A percentile compares a stretch with the other conserved stretches of the same genome.
Conservation (phyloP, 768 basidiomycete genomes). For the Ephemerocybe angulata region DNA sequence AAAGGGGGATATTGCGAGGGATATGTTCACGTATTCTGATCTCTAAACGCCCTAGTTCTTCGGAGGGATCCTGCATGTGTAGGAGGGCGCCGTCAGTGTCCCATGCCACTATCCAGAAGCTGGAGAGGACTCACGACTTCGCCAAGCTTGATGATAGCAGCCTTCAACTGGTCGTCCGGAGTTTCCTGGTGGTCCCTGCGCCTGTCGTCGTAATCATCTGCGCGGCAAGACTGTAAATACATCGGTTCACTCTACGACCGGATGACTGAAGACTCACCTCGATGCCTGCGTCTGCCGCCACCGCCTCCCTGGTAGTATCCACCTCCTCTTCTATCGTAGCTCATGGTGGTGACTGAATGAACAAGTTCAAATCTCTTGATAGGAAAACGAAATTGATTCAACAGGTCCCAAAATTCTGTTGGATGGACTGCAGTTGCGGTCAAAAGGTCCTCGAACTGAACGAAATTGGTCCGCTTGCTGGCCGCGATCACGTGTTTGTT, state of each 20-base stretch:
- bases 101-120: not conserved
- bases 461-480: not conserved
- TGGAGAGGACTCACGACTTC: constrained; percentile 71
- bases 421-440: not conserved
- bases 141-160: constrained; percentile 66
- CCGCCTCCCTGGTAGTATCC: not conserved
- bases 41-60: constrained; percentile 67
- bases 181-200: constrained; percentile 63
- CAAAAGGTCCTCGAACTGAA: not conserved
- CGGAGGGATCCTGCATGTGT: constrained; percentile 53
- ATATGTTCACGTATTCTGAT: constrained; percentile 59
- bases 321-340: constrained; percentile 1
- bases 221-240: constrained; percentile 15
- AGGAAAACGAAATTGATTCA: not conserved
- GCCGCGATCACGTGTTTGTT: not conserved
- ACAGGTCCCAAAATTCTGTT: no score
- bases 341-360: no score
- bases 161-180: constrained; percentile 69
- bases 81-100: constrained; percentile 3
- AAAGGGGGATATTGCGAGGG: constrained; percentile 53
- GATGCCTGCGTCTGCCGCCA: constrained; percentile 17
- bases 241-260: constrained; percentile 11
- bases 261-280: constrained; percentile 12
- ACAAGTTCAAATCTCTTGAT: not conserved
- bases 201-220: constrained; percentile 70